Base-by-base conservation (phyloP, 805 yeast genomes). In the Vanderwaltozyma verrucispora region DNA sequence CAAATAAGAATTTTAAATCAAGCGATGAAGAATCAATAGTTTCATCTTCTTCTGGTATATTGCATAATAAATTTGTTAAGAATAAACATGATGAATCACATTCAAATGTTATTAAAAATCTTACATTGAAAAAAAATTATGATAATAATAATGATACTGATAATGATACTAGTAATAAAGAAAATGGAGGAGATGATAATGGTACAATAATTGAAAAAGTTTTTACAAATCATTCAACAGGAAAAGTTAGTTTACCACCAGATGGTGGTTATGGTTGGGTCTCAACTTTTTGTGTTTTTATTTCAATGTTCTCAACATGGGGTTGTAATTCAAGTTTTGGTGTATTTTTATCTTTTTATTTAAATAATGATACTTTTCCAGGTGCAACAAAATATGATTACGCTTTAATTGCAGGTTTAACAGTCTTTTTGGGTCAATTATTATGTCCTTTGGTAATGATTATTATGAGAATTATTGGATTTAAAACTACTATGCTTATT, bases 211-310 rank as follows among this genome's bases (percentile, higher is more conserved):
- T 24, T 17, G 28, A 38, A 26, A 26, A 50, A 40, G 64, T 63
- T 5, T 63, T 54, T 40, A 63, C 67, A 9, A 62, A 62, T 36
- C 47, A 44, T 28, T 41, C 59, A 0, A 62, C 63, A 0, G 66
- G 67, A 14, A 46, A 48, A 13, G 27, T 63, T 3, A 62, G 60
- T 23, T 46, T 60, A 14, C 70, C 70, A 0, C 77, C 79, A 1
- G 88, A 80, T 53, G 79, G 76, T 31, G 86, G 86, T 2, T 69
- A 73, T 39, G 85, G 82, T 2, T 77, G 85, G 81, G 74, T 79
- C 0, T 65, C 77, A 16, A 69, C 72, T 12, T 42, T 71, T 13
- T 73, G 76, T 12, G 68, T 72, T 3, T 60, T 67, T 21, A 36
- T 74, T 4, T 59, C 75, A 29, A 74, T 75, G 53, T 70, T 75